Evolutionary conservation across 805 yeast genomes (phyloP), one percentile per base, ranked within the genome.

Genomic region (Nakazawaea sp.): DNA sequence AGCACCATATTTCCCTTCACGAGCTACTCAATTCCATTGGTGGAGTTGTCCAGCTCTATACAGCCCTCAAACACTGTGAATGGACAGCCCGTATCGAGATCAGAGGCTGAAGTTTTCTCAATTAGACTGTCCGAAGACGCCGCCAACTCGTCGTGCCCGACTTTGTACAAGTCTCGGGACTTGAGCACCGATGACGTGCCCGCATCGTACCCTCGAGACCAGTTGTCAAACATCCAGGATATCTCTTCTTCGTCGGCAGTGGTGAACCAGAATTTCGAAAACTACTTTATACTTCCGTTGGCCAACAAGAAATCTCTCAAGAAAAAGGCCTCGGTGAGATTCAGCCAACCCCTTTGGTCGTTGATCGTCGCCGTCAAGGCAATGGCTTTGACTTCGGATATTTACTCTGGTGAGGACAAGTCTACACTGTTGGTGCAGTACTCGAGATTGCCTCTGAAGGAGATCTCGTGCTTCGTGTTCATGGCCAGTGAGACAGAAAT

Each of bases 401-500:
- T 70, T 27, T 65, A 62, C 50, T 55, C 50, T 48, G 40, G 53
- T 52, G 44, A 63, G 58, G 42, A 39, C 20, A 35, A 33, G 13
- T 32, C 41, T n/a, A 38, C 37, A 16, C 41, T 46, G 2, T 35
- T 48, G n/a, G 44, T 46, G 16, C 40, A 27, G 4, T 35, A 34
- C 8, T 17, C 37, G 4, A 30, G 32, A 9, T 18, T 32, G 16
- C 30, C 24, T 7, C 28, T 27, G 12, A 25, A 26, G 7, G n/a
- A 17, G n/a, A 48, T 46, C 26, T 46, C 33, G 8, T 61, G 62
- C 30, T 62, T 72, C 45, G 65, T 73, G 27, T 65, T 68, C 48
- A 68, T 66, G 43, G 70, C 72, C 12, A 74, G 75, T 17, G 69
- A 72, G 25, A 72, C 76, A 8, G 56, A 73, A 16, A 60, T 75